phyloP scores from a whole-genome alignment of 2,329 filamentous ascomycete genomes.

The Aureobasidium sp. region DNA sequence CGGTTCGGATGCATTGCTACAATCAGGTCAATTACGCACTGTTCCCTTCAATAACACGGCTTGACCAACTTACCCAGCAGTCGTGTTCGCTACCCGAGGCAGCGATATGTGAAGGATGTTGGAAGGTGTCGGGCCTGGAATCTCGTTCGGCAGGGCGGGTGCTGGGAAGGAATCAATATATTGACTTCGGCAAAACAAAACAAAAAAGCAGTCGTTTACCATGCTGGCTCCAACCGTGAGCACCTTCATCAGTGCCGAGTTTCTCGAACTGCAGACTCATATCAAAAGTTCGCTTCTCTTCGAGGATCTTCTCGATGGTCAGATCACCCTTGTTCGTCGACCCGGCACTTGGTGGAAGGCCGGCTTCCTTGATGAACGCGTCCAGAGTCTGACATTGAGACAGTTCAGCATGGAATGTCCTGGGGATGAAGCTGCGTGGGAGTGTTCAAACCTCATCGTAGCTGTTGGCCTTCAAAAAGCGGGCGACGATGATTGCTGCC shows the following conservation, averaged over 20 bases:
- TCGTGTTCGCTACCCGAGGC: conserved; percentile 29
- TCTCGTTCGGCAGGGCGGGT: conserved; percentile 49
- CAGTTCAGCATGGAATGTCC: conserved; percentile 11
- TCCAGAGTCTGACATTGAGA: conserved; percentile 53
- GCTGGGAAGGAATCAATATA: conserved; percentile 36
- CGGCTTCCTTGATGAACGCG: conserved; percentile 65
- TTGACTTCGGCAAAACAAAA: not conserved
- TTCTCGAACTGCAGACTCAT: conserved; percentile 62
- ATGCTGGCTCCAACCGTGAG: conserved; percentile 26
- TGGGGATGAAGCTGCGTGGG: not conserved
- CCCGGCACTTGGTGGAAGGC: conserved; percentile 57
- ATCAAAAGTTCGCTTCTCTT: conserved; percentile 67
- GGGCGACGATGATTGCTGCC: conserved; percentile 39
- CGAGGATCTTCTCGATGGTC: conserved; percentile 66
- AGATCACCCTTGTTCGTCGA: conserved; percentile 46
- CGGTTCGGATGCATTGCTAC: conserved; percentile 18
- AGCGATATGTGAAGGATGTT: conserved; percentile 61
- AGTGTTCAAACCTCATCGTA: conserved; percentile 38
- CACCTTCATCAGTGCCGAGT: conserved; percentile 49
- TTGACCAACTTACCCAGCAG: not conserved
- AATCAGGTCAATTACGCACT: not conserved
- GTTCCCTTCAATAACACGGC: not conserved
- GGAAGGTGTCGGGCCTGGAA: conserved; percentile 50
- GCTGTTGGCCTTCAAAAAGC: conserved; percentile 40
- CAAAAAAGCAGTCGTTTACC: conserved; percentile 17